Conservation (phyloP, 179 eudicot genomes). For the Spinacia oleracea region DNA sequence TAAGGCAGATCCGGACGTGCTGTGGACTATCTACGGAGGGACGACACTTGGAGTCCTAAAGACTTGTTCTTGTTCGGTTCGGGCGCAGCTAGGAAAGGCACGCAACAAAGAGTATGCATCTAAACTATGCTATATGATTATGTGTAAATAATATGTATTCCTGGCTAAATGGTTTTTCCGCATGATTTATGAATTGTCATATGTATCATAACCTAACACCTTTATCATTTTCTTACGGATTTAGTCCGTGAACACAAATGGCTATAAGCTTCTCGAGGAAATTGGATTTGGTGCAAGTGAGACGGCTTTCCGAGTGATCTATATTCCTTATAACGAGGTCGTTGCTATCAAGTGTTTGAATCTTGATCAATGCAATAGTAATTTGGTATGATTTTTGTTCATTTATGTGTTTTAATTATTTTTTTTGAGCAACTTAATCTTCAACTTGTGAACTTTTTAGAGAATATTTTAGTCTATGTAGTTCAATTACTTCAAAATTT, state of each 20-base stretch:
- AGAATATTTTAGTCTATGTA: neutral
- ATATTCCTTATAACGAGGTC: slow-evolving; percentile 62
- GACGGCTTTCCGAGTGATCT: slow-evolving; percentile 70
- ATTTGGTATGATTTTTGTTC: slow-evolving; percentile 50
- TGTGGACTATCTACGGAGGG: too few species aligned
- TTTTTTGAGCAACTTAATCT: neutral
- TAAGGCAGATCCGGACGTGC: too few species aligned
- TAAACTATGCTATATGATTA: too few species aligned
- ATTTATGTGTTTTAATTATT: neutral
- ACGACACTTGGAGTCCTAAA: too few species aligned
- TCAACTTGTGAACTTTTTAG: neutral
- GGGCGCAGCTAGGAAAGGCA: too few species aligned
- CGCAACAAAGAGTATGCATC: too few species aligned
- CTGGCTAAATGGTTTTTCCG: too few species aligned
- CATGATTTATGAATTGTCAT: too few species aligned
- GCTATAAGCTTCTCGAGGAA: slow-evolving; percentile 73
- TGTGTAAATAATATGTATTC: too few species aligned
- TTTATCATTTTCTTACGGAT: too few species aligned
- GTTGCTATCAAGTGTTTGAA: slow-evolving; percentile 84
- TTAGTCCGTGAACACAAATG: slow-evolving; percentile 47
- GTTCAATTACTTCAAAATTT: neutral
- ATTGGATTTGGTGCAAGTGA: slow-evolving; percentile 81
- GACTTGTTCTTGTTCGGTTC: too few species aligned
- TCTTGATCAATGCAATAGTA: slow-evolving; percentile 84
- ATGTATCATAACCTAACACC: too few species aligned